Conservation (phyloP, 164 flowering plant species). For the Vitis labrusca region DNA sequence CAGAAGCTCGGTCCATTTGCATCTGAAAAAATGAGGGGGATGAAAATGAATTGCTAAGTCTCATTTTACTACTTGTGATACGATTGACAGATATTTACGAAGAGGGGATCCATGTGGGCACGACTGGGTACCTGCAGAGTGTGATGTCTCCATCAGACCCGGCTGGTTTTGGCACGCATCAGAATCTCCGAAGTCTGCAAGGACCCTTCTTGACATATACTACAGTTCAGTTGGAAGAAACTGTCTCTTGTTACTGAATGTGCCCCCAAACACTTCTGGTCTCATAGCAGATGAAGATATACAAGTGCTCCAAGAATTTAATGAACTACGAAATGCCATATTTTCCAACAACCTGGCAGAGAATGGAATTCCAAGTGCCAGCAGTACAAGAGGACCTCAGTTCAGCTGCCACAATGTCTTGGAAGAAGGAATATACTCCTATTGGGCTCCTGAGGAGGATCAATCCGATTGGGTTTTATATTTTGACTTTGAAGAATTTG, state of each 20-base stretch:
- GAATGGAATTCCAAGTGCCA: slow-evolving; percentile 47
- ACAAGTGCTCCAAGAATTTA: slow-evolving; percentile 70
- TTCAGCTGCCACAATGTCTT: slow-evolving; percentile 50
- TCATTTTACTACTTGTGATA: neutral
- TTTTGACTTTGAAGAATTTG: slow-evolving; percentile 40
- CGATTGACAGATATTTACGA: slow-evolving; percentile 50
- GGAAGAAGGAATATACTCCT: slow-evolving; percentile 55
- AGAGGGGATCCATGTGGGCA: slow-evolving; percentile 74
- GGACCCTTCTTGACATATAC: slow-evolving; percentile 77
- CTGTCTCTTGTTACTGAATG: slow-evolving; percentile 79
- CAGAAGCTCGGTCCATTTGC: neutral
- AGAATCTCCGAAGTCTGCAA: slow-evolving; percentile 80
- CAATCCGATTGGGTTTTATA: slow-evolving; percentile 53
- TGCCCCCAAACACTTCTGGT: slow-evolving; percentile 94
- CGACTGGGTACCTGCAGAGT: slow-evolving; percentile 96
- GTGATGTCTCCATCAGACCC: slow-evolving; percentile 95
- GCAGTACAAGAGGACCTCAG: slow-evolving; percentile 64
- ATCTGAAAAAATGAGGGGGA: neutral
- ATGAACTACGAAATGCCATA: slow-evolving; percentile 51
- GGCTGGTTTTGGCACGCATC: slow-evolving; percentile 99
- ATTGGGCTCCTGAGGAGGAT: slow-evolving; percentile 84
- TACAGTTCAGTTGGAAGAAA: slow-evolving; percentile 88
- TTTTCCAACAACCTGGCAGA: slow-evolving; percentile 74
- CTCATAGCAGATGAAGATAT: slow-evolving; percentile 86
- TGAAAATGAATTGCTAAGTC: neutral